Percentiles rank a stretch among this genome's conserved stretches.
Conservation (phyloP, 1,139 yeast species). For the Neolecta irregularis region DNA sequence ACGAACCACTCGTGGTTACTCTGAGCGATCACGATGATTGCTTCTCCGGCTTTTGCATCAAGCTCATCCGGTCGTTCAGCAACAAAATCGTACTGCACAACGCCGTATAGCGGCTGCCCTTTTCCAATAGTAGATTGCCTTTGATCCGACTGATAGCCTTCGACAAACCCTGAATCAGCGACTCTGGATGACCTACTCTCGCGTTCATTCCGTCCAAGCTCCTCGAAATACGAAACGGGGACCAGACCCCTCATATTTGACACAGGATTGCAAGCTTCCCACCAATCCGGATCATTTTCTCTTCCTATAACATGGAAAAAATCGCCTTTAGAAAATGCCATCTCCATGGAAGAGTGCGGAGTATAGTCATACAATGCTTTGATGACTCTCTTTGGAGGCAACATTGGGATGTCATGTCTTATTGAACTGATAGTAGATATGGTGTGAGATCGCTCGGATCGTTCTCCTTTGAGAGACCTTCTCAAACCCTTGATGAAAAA, state of each 20-base stretch:
- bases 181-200: conserved; percentile 6
- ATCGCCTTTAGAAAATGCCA: conserved; percentile 66
- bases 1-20: conserved; percentile 95
- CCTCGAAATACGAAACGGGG: conserved; percentile 71
- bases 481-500: conserved; percentile 21
- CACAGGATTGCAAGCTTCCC: conserved; percentile 79
- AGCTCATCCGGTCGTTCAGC: conserved; percentile 87
- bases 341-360: conserved; percentile 72
- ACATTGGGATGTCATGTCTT: conserved; percentile 9
- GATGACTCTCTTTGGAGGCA: conserved; percentile 30
- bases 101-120: conserved; percentile 38
- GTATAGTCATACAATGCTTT: conserved; percentile 65
- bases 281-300: conserved; percentile 58
- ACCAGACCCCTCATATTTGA: conserved; percentile 69
- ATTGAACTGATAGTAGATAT: conserved; percentile 1
- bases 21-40: conserved; percentile 84
- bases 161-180: neutral
- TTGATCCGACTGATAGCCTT: conserved; percentile 7
- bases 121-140: conserved; percentile 3
- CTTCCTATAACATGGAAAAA: conserved; percentile 66
- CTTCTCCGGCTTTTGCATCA: conserved; percentile 71
- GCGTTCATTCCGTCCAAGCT: conserved; percentile 28
- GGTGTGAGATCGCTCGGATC: too few species aligned
- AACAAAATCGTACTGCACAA: conserved; percentile 62
- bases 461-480: conserved; percentile 25